Conservation (phyloP, 257 asterid species). For the Anisodus tanguticus region DNA sequence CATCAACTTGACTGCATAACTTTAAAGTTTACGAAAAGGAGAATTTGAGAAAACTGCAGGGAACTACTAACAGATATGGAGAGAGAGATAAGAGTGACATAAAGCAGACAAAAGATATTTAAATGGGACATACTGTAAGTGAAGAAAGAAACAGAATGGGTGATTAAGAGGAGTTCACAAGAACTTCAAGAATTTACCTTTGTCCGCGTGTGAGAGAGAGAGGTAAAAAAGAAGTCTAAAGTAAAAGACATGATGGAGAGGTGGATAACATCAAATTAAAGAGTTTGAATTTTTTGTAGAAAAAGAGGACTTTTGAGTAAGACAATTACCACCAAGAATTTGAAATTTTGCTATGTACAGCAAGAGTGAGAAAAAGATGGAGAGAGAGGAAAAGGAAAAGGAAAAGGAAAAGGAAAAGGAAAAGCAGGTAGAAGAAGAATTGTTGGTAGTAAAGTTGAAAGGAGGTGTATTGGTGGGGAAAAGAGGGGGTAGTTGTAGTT, state of each 20-base stretch:
- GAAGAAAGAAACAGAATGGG: not conserved
- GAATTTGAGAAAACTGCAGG: not conserved
- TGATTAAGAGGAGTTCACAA: not conserved
- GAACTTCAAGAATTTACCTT: constrained; percentile 9
- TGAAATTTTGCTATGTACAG: not conserved
- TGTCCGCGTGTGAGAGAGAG: constrained; percentile 24
- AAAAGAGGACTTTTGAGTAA: constrained; percentile 29
- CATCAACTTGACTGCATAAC: constrained; percentile 47
- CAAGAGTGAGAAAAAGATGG: constrained; percentile 31
- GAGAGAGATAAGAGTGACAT: constrained; percentile 33
- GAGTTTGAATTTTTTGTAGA: constrained; percentile 35
- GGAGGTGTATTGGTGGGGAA: constrained; percentile 64
- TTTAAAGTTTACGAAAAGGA: constrained; percentile 43
- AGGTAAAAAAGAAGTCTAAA: constrained; percentile 20
- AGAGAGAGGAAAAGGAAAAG: constrained; percentile 37
- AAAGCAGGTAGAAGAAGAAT: constrained; percentile 22
- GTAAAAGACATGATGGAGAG: not conserved
- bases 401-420: constrained; percentile 26
- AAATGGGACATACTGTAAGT: not conserved
- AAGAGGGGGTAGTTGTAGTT: constrained; percentile 71
- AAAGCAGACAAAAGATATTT: not conserved
- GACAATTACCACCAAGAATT: constrained; percentile 37
- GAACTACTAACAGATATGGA: constrained; percentile 29
- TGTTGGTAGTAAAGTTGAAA: constrained; percentile 59
- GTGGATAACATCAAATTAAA: constrained; percentile 20